Evolutionary conservation across 176 grass and related monocot species (phyloP).

Genomic region (Oryza brachyantha): DNA sequence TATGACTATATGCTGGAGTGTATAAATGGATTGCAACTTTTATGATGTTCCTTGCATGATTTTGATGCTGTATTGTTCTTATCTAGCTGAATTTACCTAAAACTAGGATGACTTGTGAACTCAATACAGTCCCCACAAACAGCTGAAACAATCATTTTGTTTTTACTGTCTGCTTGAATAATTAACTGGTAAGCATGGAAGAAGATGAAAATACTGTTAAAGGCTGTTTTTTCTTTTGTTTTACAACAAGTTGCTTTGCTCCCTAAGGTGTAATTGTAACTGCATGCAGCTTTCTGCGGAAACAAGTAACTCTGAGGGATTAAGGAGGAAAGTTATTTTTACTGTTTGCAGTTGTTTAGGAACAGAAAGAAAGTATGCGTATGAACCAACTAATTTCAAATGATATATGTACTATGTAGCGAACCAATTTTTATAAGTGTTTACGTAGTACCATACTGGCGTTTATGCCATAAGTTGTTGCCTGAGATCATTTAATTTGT

Average conservation of each 20-base stretch:
- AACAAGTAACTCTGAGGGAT: neutral
- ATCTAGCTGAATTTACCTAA: neutral
- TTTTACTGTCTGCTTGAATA: neutral
- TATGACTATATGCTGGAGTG: too few relatives aligned
- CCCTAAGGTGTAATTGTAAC: neutral
- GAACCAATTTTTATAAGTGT: neutral
- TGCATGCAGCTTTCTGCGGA: neutral
- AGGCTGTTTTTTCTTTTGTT: neutral
- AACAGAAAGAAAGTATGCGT: neutral
- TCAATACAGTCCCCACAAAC: neutral
- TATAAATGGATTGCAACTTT: neutral
- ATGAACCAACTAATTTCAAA: constrained; percentile 17
- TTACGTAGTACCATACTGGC: neutral
- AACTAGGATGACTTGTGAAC: neutral
- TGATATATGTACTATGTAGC: neutral
- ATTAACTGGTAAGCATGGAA: neutral
- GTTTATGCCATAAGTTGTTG: neutral
- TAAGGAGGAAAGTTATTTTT: neutral
- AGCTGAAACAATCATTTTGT: neutral
- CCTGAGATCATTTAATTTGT: neutral
- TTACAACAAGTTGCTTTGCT: neutral
- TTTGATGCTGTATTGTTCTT: neutral
- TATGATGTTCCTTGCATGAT: neutral
- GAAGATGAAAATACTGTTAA: neutral
- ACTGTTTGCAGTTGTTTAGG: neutral